Evolutionary conservation across 768 basidiomycete genomes (phyloP).

Genomic region (Scleroderma bovista): DNA sequence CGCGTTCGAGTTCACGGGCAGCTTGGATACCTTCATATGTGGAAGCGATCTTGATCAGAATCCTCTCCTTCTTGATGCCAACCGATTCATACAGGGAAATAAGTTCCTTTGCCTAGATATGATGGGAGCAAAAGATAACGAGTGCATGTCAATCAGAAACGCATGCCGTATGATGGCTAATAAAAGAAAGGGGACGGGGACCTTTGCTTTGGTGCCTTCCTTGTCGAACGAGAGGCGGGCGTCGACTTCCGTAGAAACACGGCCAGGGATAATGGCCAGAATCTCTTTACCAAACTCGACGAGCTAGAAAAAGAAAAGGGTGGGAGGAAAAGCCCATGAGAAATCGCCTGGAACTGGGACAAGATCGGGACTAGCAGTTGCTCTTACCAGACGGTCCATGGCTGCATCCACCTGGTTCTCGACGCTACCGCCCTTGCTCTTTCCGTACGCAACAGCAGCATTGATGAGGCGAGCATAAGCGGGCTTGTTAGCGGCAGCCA

Average conservation of each 20-base stretch:
- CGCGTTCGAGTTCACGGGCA: constrained; percentile 88
- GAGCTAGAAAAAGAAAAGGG: constrained; percentile 46
- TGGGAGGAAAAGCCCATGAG: constrained; percentile 6
- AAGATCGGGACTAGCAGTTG: no score
- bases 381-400: constrained; percentile 79
- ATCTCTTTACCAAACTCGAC: constrained; percentile 98
- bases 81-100: constrained; percentile 93
- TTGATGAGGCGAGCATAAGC: constrained; percentile 82
- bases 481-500: constrained; percentile 88
- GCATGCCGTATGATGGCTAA: constrained; percentile 1
- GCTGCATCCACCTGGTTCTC: constrained; percentile 76
- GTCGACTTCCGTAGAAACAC: constrained; percentile 99
- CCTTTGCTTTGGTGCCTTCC: constrained; percentile 86
- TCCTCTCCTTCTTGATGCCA: constrained; percentile 88
- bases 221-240: constrained; percentile 97
- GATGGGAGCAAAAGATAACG: constrained; percentile 5
- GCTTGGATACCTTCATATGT: constrained; percentile 99
- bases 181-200: constrained; percentile 13
- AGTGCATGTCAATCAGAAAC: constrained; percentile 3
- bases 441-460: constrained; percentile 65
- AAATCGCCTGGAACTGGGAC: constrained; percentile 9
- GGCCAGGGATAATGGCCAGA: constrained; percentile 90
- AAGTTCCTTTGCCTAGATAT: constrained; percentile 65
- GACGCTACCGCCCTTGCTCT: constrained; percentile 72
- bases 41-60: constrained; percentile 99